These are phyloP conservation scores for Cutaneotrichosporon cavernicola DNA, from an alignment of 1,284 basidiomycete species.

Conservation along the genomic window DNA sequence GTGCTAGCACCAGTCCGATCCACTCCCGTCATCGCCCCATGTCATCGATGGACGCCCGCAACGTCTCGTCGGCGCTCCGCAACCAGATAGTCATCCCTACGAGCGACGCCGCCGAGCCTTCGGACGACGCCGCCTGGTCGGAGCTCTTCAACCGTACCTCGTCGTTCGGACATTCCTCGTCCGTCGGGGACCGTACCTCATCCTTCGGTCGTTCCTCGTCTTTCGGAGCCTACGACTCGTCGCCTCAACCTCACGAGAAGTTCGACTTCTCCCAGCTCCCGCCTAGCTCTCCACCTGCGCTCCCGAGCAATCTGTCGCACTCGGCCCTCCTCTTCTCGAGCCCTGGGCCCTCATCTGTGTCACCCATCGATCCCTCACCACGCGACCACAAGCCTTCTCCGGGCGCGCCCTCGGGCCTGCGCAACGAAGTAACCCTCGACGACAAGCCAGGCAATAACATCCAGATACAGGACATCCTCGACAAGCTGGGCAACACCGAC, in stretches of 20 bases:
- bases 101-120: constrained; percentile 8
- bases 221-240: constrained; percentile 11
- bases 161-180: constrained; percentile 21
- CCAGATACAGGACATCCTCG: constrained; percentile 11
- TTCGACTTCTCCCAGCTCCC: constrained; percentile 49
- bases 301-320: constrained; percentile 34
- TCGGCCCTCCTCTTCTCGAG: constrained; percentile 38
- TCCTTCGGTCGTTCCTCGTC: background rate
- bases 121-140: constrained; percentile 41
- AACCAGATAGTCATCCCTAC: background rate
- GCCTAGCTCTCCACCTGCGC: constrained; percentile 39
- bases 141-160: constrained; percentile 45
- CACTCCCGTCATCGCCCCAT: background rate
- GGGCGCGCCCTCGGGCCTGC: constrained; percentile 12
- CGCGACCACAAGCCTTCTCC: constrained; percentile 17
- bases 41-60: constrained; percentile 10
- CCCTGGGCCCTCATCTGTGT: constrained; percentile 17
- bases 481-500: constrained; percentile 23
- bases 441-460: background rate
- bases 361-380: constrained; percentile 17
- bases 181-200: background rate
- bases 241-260: constrained; percentile 19
- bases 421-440: constrained; percentile 17
- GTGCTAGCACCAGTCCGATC: background rate
- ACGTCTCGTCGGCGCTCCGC: constrained; percentile 17